phyloP scores from a whole-genome alignment of 2,329 filamentous ascomycete genomes.

The Lanzia echinophila region DNA sequence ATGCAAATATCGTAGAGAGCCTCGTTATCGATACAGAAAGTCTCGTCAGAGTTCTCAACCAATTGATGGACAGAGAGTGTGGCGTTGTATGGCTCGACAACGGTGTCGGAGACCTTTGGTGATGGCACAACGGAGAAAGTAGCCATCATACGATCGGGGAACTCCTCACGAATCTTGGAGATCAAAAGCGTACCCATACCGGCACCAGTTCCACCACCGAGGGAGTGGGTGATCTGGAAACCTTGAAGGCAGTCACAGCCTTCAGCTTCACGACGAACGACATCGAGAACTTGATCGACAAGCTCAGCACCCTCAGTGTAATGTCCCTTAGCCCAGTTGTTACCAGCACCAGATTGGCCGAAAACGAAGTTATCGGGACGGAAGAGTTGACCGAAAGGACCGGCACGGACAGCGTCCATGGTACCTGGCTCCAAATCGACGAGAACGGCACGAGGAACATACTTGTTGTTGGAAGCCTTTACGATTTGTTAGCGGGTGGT shows the following conservation, averaged over 20 bases:
- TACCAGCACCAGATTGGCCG: constrained; percentile 98
- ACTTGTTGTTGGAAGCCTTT: constrained; percentile 94
- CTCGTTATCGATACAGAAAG: constrained; percentile 99
- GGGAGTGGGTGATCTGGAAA: constrained; percentile 99
- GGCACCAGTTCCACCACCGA: constrained; percentile 99
- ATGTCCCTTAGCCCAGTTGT: constrained; percentile 99
- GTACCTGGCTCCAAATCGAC: constrained; percentile 99
- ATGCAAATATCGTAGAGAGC: constrained; percentile 99
- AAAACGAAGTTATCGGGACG: constrained; percentile 99
- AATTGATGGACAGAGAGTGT: constrained; percentile 98
- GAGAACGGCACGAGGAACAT: constrained; percentile 97
- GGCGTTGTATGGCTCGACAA: constrained; percentile 99
- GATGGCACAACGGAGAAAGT: constrained; percentile 99
- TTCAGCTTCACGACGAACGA: constrained; percentile 97
- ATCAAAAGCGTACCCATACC: constrained; percentile 99
- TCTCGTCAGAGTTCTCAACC: constrained; percentile 99
- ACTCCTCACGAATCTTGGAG: constrained; percentile 99
- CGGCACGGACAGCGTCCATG: constrained; percentile 98
- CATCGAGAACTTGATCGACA: constrained; percentile 95
- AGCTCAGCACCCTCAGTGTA: constrained; percentile 99
- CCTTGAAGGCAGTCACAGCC: constrained; percentile 99
- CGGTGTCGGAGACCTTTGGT: constrained; percentile 98
- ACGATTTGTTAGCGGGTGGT: constrained; percentile 26
- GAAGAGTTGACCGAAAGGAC: constrained; percentile 98
- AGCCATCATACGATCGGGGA: constrained; percentile 99